These are phyloP conservation scores for Nissolia schottii DNA, from an alignment of 306 rosid species.

Conservation along the genomic window DNA sequence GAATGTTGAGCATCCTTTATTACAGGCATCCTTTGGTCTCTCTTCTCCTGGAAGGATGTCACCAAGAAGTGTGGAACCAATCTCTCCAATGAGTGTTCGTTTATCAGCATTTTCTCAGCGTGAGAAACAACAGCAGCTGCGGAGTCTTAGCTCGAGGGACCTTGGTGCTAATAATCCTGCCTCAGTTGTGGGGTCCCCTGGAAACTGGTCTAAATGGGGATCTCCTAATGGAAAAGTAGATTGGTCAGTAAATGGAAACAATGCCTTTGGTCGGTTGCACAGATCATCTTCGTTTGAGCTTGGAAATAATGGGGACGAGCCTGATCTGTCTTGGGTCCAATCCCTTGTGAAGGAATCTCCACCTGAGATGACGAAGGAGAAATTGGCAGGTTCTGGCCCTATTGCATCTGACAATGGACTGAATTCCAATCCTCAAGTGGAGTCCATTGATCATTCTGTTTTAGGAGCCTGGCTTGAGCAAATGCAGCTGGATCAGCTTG, in stretches of 20 bases:
- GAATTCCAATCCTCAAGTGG: slow-evolving; percentile 55
- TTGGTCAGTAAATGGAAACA: slow-evolving; percentile 65
- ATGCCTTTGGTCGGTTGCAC: slow-evolving; percentile 38
- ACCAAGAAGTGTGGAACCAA: slow-evolving; percentile 69
- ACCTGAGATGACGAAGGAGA: slow-evolving; percentile 62
- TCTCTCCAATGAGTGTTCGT: slow-evolving; percentile 71
- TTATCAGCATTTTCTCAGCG: slow-evolving; percentile 55
- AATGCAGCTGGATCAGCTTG: slow-evolving; percentile 84
- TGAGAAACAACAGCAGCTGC: slow-evolving; percentile 60
- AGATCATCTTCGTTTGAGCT: slow-evolving; percentile 56
- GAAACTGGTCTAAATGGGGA: slow-evolving; percentile 73
- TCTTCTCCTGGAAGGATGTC: slow-evolving; percentile 91
- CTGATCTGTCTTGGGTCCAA: slow-evolving; percentile 88
- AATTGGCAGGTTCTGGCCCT: slow-evolving; percentile 41
- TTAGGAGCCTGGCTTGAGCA: slow-evolving; percentile 92
- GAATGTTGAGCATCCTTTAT: slow-evolving; percentile 55
- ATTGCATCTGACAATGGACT: slow-evolving; percentile 49
- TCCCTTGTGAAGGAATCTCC: slow-evolving; percentile 88
- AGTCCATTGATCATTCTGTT: slow-evolving; percentile 69
- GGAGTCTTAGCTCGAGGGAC: slow-evolving; percentile 69
- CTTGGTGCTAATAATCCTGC: slow-evolving; percentile 52
- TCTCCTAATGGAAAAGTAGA: slow-evolving; percentile 67
- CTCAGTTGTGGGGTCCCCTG: slow-evolving; percentile 64
- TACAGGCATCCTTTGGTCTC: slow-evolving; percentile 61
- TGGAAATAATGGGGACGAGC: slow-evolving; percentile 73